phyloP scores from a whole-genome alignment of 352 stramenopile species.

The Thalassiosira exigua region DNA sequence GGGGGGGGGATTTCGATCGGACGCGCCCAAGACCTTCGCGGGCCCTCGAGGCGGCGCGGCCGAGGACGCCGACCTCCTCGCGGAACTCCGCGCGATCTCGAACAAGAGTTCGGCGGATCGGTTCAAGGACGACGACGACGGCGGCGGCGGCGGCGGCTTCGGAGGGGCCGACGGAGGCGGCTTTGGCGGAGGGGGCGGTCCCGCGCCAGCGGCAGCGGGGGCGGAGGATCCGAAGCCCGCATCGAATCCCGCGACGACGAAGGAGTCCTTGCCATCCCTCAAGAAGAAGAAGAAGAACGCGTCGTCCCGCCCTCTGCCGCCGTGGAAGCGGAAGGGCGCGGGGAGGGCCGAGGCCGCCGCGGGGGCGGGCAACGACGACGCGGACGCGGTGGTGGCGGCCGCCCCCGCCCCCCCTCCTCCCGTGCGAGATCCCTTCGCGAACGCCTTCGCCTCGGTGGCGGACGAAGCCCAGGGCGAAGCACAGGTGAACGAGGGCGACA shows the following conservation, averaged over 20 bases:
- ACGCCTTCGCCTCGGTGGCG: neutral
- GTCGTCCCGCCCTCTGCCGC: slow-evolving; percentile 12
- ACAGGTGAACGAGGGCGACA: neutral
- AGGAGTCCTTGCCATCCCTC: neutral
- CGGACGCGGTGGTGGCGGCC: slow-evolving; percentile 22
- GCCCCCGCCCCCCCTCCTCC: slow-evolving; percentile 12
- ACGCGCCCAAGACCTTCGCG: slow-evolving; percentile 39
- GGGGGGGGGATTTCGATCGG: neutral
- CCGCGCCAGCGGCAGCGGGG: too few species aligned
- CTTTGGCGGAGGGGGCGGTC: neutral
- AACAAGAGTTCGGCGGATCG: slow-evolving; percentile 51
- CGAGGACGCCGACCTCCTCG: slow-evolving; percentile 76
- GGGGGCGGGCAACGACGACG: slow-evolving; percentile 1
- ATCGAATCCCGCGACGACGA: neutral
- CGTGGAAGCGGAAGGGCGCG: slow-evolving; percentile 43
- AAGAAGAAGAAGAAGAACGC: neutral
- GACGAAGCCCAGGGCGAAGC: neutral
- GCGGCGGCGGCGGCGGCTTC: neutral
- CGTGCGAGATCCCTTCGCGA: slow-evolving; percentile 12
- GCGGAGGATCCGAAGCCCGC: too few species aligned
- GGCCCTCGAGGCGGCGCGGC: slow-evolving; percentile 53
- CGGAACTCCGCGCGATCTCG: slow-evolving; percentile 75
- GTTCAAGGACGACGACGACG: slow-evolving; percentile 58
- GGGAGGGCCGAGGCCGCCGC: slow-evolving; percentile 13
- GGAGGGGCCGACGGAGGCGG: neutral